Evolutionary conservation across 78 protist genomes (phyloP).

Genomic region (Cavenderia fasciculata): DNA sequence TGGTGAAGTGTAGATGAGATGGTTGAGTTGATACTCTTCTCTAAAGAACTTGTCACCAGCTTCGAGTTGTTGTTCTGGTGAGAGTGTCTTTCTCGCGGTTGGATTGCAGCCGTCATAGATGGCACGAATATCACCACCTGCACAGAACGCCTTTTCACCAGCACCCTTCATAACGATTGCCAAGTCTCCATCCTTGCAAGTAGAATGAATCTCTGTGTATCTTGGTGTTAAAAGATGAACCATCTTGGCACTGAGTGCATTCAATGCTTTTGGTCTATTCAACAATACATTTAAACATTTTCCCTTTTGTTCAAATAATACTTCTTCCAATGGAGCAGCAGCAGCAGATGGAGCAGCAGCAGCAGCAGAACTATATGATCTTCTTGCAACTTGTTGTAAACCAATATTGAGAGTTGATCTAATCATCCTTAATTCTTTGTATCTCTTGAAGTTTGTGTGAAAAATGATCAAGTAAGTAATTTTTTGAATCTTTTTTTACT

Average conservation of each 20-base stretch:
- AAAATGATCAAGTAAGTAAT: too few species aligned
- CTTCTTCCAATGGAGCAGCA: too few species aligned
- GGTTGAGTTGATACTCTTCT: slow-evolving; percentile 88
- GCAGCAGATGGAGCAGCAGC: too few species aligned
- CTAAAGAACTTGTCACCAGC: slow-evolving; percentile 81
- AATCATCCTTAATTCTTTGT: too few species aligned
- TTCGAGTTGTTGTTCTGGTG: too few species aligned
- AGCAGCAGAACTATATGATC: too few species aligned
- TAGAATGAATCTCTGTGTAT: neutral
- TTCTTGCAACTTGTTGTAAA: too few species aligned
- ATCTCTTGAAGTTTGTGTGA: too few species aligned
- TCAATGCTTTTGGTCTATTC: slow-evolving; percentile 89
- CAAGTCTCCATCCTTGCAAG: slow-evolving; percentile 34
- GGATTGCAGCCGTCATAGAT: slow-evolving; percentile 59
- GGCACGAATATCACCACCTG: slow-evolving; percentile 93
- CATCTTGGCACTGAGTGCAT: slow-evolving; percentile 79
- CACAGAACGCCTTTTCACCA: slow-evolving; percentile 93
- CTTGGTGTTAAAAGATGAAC: slow-evolving; percentile 57
- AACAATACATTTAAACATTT: slow-evolving; percentile 57
- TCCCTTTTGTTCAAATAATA: slow-evolving; percentile 25
- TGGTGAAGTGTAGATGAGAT: slow-evolving; percentile 53
- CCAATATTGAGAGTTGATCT: too few species aligned
- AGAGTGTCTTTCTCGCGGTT: slow-evolving; percentile 1
- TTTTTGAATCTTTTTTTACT: too few species aligned
- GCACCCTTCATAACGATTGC: slow-evolving; percentile 85